Percentiles rank a stretch among this genome's conserved stretches.
Conservation (phyloP, 257 asterid species). For the Rhazya stricta region DNA sequence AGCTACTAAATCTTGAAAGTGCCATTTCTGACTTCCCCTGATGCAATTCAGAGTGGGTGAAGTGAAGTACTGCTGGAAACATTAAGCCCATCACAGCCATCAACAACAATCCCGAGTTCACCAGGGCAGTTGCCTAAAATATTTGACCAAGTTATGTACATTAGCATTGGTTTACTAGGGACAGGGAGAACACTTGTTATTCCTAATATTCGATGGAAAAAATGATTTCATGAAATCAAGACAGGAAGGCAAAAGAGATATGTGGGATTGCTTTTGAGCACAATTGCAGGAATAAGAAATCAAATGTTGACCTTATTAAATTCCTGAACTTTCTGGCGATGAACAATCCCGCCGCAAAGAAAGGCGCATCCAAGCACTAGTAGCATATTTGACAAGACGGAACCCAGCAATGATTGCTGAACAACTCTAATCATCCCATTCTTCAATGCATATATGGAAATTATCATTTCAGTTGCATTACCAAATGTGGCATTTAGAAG, state of each 20-base stretch:
- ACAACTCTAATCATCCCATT: slow-evolving; percentile 92
- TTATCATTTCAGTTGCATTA: slow-evolving; percentile 96
- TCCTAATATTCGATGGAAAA: not conserved
- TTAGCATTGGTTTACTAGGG: slow-evolving; percentile 25
- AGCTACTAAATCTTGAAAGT: slow-evolving; percentile 93
- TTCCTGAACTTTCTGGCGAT: slow-evolving; percentile 62
- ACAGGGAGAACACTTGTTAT: not conserved
- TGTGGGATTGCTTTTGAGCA: slow-evolving; percentile 1
- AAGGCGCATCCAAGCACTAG: slow-evolving; percentile 98
- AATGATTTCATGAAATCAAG: not conserved
- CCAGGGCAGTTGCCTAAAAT: slow-evolving; percentile 80
- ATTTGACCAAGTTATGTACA: slow-evolving; percentile 9
- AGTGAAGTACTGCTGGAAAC: slow-evolving; percentile 92
- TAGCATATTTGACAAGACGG: slow-evolving; percentile 95
- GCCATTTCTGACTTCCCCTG: slow-evolving; percentile 83
- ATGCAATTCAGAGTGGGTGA: slow-evolving; percentile 83
- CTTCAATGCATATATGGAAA: slow-evolving; percentile 81
- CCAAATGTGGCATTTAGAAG: slow-evolving; percentile 96
- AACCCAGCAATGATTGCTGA: slow-evolving; percentile 85
- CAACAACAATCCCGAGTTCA: slow-evolving; percentile 83
- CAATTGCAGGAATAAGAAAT: not conserved
- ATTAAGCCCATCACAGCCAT: slow-evolving; percentile 97
- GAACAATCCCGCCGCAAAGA: slow-evolving; percentile 82
- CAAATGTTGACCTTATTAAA: slow-evolving; percentile 64
- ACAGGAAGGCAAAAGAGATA: slow-evolving; percentile 15